Evolutionary conservation across 176 grass and related monocot genomes (phyloP), one percentile per base, ranked within the genome.

Genomic region (Musa schizocarpa): DNA sequence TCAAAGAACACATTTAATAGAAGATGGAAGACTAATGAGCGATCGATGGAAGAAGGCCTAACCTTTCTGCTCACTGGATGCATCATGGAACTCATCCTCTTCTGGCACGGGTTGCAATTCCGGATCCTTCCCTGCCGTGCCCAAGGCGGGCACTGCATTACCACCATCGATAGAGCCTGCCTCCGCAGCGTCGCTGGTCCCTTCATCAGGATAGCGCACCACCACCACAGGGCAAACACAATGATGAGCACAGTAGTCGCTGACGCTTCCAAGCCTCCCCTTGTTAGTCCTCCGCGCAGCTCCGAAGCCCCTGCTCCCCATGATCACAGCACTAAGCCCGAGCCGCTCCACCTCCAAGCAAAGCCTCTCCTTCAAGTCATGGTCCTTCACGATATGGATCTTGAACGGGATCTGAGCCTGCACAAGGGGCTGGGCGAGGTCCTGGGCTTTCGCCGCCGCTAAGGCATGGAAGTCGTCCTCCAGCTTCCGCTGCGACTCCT

Each of bases 291-390:
- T 67, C 13, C 65, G 65, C n/a, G 25, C 65, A 43, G 65, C 65
- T 10, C 65, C 65, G 26, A 67, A 29, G 63, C 63, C 63, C 63
- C 63, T 66, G 63, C 63, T 43, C 12, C 65, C 65, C 12, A 67
- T 67, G 65, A 67, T 34, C 13, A 67, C 65, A 5, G 65, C 65
- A 34, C 65, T 67, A 17, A 67, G n/a, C 65, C 65, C 25, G 1
- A 67, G 65, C 25, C 65, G 26, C 13, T 67, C 65, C 65, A 67
- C 65, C 65, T 67, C 65, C 65, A 67, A 34, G 26, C 65, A 67
- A 29, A 67, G 65, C 65, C 65, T 67, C 65, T 67, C 65, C 65
- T 67, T 67, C 65, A 67, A 14, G 65, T 67, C 65, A 25, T 67
- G 65, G 14, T 67, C 65, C 11, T 67, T 67, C 3, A 67, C 65